Evolutionary conservation across 495 filamentous ascomycete species (phyloP).

Genomic region (Penicillium soppii): DNA sequence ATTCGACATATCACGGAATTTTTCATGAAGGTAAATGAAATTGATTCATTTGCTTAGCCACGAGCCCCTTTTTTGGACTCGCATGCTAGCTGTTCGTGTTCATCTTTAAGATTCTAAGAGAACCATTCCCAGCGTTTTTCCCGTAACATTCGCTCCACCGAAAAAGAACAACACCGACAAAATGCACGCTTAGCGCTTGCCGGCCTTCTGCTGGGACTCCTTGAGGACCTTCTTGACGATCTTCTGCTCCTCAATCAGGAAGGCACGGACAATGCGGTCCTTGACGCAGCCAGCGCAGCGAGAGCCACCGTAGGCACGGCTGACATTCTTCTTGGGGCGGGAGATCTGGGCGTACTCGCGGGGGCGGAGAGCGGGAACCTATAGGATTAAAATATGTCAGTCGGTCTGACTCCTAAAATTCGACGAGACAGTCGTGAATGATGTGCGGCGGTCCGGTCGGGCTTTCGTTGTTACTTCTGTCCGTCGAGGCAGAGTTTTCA

Average conservation of each 20-base stretch:
- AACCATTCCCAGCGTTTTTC: conserved; percentile 38
- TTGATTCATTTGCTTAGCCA: conserved; percentile 35
- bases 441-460: conserved; percentile 8
- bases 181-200: conserved; percentile 49
- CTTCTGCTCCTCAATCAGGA: conserved; percentile 99
- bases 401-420: conserved; percentile 8
- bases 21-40: conserved; percentile 34
- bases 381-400: conserved; percentile 21
- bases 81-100: conserved; percentile 34
- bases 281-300: conserved; percentile 98
- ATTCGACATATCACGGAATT: conserved; percentile 20
- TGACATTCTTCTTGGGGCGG: conserved; percentile 97
- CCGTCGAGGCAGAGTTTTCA: conserved; percentile 14
- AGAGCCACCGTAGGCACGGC: conserved; percentile 95
- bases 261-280: conserved; percentile 93
- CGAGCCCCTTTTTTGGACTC: conserved; percentile 19
- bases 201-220: conserved; percentile 80
- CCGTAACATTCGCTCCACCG: conserved; percentile 41
- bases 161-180: conserved; percentile 44
- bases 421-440: conserved; percentile 5
- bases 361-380: conserved; percentile 96
- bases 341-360: conserved; percentile 96
- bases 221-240: conserved; percentile 99
- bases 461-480: conserved; percentile 4
- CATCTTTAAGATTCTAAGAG: conserved; percentile 34